phyloP scores from a whole-genome alignment of 73 alveolate species.

The Diophrys sp. region DNA sequence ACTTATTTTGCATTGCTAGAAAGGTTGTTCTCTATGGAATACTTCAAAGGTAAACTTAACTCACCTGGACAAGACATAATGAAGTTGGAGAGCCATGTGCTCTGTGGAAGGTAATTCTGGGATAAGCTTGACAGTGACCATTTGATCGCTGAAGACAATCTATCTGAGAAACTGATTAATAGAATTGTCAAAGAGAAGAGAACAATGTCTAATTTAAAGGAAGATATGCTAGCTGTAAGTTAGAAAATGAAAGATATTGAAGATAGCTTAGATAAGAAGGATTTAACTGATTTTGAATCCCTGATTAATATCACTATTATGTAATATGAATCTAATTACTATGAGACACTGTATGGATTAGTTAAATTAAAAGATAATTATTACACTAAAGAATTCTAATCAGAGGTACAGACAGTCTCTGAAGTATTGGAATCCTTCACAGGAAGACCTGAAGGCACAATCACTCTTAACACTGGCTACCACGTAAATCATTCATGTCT shows the following conservation, averaged over 20 bases:
- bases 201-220: slow-evolving; percentile 28
- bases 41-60: slow-evolving; percentile 26
- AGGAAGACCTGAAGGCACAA: slow-evolving; percentile 25
- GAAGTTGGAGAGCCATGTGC: slow-evolving; percentile 23
- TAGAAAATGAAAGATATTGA: background rate
- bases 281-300: slow-evolving; percentile 7
- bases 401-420: slow-evolving; percentile 7
- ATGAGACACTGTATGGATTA: slow-evolving; percentile 22
- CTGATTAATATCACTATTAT: slow-evolving; percentile 3
- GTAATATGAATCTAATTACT: slow-evolving; percentile 24
- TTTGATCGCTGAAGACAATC: background rate
- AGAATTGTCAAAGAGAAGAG: slow-evolving; percentile 45
- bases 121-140: slow-evolving; percentile 2
- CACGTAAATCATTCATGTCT: slow-evolving; percentile 36
- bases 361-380: slow-evolving; percentile 30
- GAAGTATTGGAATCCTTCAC: slow-evolving; percentile 11
- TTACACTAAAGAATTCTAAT: background rate
- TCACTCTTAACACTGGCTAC: slow-evolving; percentile 20
- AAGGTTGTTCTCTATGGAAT: slow-evolving; percentile 24
- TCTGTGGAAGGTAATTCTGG: slow-evolving; percentile 44
- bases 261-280: slow-evolving; percentile 4
- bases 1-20: slow-evolving; percentile 22
- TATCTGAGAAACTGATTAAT: slow-evolving; percentile 34
- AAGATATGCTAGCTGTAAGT: slow-evolving; percentile 21
- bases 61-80: slow-evolving; percentile 27